Evolutionary conservation across 1,284 basidiomycete species (phyloP).

Genomic region (Cystobasidium slooffiae): DNA sequence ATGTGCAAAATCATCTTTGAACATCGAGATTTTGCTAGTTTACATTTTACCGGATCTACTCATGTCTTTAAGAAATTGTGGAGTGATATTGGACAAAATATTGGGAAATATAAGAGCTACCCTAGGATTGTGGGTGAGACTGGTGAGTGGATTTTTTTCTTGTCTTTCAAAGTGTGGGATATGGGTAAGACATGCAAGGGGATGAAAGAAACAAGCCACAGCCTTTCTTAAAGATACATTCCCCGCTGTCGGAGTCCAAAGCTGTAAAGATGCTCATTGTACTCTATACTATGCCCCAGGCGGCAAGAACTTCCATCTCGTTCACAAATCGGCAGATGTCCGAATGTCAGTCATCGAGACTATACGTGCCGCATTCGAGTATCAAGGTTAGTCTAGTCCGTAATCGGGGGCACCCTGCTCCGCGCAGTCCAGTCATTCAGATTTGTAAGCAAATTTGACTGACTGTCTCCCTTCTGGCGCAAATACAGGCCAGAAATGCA

Average conservation of each 20-base stretch:
- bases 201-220: no score
- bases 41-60: conserved; percentile 98
- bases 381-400: conserved; percentile 72
- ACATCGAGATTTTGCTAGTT: conserved; percentile 78
- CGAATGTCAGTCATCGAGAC: conserved; percentile 86
- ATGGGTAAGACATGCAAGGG: no score
- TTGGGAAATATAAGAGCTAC: conserved; percentile 84
- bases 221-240: no score
- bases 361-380: conserved; percentile 91
- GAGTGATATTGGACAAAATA: conserved; percentile 89
- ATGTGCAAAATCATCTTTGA: conserved; percentile 64
- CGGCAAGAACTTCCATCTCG: conserved; percentile 97
- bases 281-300: conserved; percentile 59
- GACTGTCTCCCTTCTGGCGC: background rate
- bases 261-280: background rate
- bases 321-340: conserved; percentile 85
- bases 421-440: background rate
- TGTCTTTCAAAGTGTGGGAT: no score
- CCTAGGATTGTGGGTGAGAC: conserved; percentile 96
- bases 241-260: no score
- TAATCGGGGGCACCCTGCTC: no score
- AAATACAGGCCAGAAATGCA: conserved; percentile 87
- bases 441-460: background rate
- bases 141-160: conserved; percentile 49
- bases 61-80: conserved; percentile 92